phyloP scores from a whole-genome alignment of 2,329 filamentous ascomycete genomes.

The Xylaria sp. region DNA sequence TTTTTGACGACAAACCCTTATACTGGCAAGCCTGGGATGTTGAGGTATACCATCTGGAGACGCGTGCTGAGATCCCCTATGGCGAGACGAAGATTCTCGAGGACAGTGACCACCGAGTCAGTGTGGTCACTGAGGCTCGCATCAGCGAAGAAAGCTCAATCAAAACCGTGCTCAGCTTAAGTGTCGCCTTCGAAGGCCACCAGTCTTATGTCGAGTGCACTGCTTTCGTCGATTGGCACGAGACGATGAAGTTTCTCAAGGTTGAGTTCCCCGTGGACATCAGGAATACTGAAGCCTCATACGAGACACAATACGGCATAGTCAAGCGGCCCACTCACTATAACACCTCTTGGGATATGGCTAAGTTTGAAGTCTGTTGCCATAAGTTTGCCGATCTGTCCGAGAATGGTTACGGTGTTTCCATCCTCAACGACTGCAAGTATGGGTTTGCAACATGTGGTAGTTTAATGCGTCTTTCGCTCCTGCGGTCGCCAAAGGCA shows the following conservation, averaged over 20 bases:
- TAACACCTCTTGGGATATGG: conserved; percentile 98
- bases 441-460: conserved; percentile 94
- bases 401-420: conserved; percentile 88
- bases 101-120: conserved; percentile 77
- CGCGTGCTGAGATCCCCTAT: conserved; percentile 78
- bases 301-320: conserved; percentile 94
- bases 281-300: conserved; percentile 89
- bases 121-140: conserved; percentile 82
- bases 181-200: conserved; percentile 71
- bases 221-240: conserved; percentile 94
- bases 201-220: conserved; percentile 79
- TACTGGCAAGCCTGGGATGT: conserved; percentile 99
- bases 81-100: conserved; percentile 77
- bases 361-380: conserved; percentile 96
- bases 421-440: conserved; percentile 93
- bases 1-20: conserved; percentile 96
- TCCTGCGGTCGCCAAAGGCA: conserved; percentile 89
- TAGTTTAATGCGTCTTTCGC: conserved; percentile 86
- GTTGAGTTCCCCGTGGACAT: conserved; percentile 97
- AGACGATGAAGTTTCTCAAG: conserved; percentile 98
- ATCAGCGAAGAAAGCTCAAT: conserved; percentile 90
- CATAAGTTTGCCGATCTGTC: conserved; percentile 94
- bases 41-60: conserved; percentile 93
- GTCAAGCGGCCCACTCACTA: conserved; percentile 93
- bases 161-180: conserved; percentile 84